phyloP scores from a whole-genome alignment of 1,284 basidiomycete species.

The Filobasidium uniguttulatum region DNA sequence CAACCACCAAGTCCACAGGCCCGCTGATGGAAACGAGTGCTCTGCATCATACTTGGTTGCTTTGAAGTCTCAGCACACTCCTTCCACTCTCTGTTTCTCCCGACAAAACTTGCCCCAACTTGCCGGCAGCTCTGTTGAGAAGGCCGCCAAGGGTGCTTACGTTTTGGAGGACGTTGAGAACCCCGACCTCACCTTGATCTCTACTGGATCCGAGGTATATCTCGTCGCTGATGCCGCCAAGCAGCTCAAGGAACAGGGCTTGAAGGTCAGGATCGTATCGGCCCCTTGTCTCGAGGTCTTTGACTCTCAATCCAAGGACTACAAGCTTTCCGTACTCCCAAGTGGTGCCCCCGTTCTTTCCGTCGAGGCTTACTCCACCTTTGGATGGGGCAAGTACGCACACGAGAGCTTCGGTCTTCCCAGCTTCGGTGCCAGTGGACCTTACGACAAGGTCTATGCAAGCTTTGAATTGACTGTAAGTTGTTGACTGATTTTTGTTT shows the following conservation, averaged over 20 bases:
- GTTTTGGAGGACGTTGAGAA: conserved; percentile 64
- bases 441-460: conserved; percentile 76
- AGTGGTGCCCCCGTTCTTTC: conserved; percentile 80
- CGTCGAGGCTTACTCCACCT: conserved; percentile 61
- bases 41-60: conserved; percentile 77
- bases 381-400: conserved; percentile 70
- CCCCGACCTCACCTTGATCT: conserved; percentile 69
- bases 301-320: conserved; percentile 66
- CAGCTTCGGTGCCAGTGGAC: conserved; percentile 76
- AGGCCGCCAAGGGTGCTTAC: conserved; percentile 73
- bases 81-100: conserved; percentile 75
- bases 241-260: conserved; percentile 56
- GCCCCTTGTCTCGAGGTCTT: conserved; percentile 84
- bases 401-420: conserved; percentile 75
- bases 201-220: conserved; percentile 73
- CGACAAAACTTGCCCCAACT: conserved; percentile 89
- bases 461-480: conserved; percentile 68
- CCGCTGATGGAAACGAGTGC: conserved; percentile 84
- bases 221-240: conserved; percentile 74
- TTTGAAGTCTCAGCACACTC: conserved; percentile 57
- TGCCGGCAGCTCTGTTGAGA: conserved; percentile 72
- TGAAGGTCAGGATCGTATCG: conserved; percentile 72
- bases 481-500: conserved; percentile 38
- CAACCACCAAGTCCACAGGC: conserved; percentile 80
- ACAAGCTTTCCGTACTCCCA: conserved; percentile 69